Percentiles rank a stretch among this genome's conserved stretches.
phyloP scores from a whole-genome alignment of 2,329 filamentous ascomycete genomes.

The Clonostachys chloroleuca region DNA sequence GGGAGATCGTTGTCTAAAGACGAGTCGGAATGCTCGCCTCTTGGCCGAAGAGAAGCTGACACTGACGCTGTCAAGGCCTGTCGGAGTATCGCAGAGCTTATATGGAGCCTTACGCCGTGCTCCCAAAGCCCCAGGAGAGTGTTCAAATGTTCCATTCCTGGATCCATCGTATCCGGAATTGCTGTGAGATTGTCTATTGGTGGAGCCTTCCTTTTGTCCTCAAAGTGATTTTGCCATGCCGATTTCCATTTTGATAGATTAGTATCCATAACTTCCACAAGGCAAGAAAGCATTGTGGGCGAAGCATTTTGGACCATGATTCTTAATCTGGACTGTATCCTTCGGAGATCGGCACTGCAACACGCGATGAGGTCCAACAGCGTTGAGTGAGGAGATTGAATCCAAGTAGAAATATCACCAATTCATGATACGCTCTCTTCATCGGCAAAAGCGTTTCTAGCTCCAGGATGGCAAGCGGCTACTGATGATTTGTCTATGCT shows the following conservation, averaged over 20 bases:
- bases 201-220: background rate
- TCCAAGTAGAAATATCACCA: background rate
- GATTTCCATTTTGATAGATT: background rate
- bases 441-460: background rate
- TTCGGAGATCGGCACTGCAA: slow-evolving; percentile 1
- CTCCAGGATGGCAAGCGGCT: too few species aligned
- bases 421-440: background rate
- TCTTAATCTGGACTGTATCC: slow-evolving; percentile 1
- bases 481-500: too few species aligned
- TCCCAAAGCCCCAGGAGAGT: slow-evolving; percentile 7
- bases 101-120: slow-evolving; percentile 7
- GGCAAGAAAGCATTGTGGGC: background rate
- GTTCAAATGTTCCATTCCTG: background rate
- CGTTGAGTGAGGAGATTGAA: background rate
- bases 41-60: background rate
- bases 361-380: background rate
- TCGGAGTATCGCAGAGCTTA: slow-evolving; percentile 7
- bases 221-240: background rate
- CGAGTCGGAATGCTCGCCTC: background rate
- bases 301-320: background rate
- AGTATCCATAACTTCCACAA: background rate
- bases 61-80: slow-evolving; percentile 5
- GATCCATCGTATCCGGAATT: background rate
- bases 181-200: background rate
- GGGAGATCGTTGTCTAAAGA: background rate